phyloP scores from a whole-genome alignment of 2,329 filamentous ascomycete genomes.

The Clarireedia monteithiana region DNA sequence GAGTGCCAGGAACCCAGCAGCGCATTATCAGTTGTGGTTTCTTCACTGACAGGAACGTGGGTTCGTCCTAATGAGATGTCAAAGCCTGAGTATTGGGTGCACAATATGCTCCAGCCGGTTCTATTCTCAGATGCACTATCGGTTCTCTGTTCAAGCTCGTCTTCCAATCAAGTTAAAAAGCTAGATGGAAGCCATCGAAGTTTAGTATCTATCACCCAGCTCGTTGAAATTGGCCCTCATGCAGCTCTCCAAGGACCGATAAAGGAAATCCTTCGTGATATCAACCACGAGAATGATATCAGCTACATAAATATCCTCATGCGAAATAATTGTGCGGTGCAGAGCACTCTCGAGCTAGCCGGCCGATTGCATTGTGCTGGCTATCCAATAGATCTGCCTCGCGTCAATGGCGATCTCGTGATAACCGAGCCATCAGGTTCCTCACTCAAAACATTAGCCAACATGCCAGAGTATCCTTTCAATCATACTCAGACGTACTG shows the following conservation, averaged over 20 bases:
- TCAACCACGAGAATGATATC: background rate
- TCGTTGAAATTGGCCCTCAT: constrained; percentile 14
- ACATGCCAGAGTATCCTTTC: constrained; percentile 46
- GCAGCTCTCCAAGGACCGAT: constrained; percentile 9
- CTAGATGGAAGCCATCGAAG: background rate
- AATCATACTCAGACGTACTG: constrained; percentile 43
- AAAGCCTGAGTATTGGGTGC: constrained; percentile 35
- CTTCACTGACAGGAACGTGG: background rate
- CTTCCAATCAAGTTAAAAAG: background rate
- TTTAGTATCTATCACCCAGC: background rate
- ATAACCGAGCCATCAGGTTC: no score
- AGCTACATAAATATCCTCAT: background rate
- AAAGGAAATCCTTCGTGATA: background rate
- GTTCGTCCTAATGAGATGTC: background rate
- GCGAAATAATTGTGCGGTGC: background rate
- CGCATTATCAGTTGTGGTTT: background rate
- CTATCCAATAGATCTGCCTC: background rate
- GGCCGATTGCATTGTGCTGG: background rate
- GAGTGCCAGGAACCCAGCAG: background rate
- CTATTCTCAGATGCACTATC: constrained; percentile 26
- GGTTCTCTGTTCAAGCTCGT: background rate
- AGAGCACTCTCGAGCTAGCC: background rate
- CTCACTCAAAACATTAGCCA: constrained; percentile 26
- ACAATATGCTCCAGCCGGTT: constrained; percentile 38
- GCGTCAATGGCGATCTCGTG: background rate